Conservation (phyloP, 352 stramenopile genomes). For the Phytophthora megakarya region DNA sequence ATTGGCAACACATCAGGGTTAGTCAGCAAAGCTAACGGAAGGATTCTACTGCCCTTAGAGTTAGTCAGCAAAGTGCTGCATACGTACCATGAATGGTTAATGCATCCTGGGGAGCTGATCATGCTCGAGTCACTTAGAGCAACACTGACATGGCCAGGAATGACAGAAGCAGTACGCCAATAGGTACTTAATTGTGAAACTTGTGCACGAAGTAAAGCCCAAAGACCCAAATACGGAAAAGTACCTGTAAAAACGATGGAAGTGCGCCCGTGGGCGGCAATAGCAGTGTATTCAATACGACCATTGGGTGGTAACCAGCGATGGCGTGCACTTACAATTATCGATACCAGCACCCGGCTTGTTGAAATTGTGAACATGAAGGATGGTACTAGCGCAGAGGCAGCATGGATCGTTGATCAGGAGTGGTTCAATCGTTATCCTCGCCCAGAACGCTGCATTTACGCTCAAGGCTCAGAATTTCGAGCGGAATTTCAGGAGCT, state of each 20-base stretch:
- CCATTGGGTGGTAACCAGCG: background rate
- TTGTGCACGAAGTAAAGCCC: background rate
- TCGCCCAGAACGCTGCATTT: conserved; percentile 5
- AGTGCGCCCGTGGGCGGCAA: conserved; percentile 2
- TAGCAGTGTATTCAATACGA: background rate
- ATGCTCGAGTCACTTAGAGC: background rate
- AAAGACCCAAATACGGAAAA: background rate
- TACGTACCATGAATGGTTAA: conserved; percentile 3
- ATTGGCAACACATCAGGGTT: conserved; percentile 1
- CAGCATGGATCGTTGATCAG: conserved; percentile 5
- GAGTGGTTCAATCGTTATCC: conserved; percentile 12
- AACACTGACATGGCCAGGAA: background rate
- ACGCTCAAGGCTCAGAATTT: background rate
- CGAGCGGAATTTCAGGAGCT: background rate
- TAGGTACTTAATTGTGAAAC: background rate
- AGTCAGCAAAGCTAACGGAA: conserved; percentile 6
- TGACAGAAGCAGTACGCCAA: background rate
- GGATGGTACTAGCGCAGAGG: conserved; percentile 4
- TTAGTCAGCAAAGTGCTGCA: background rate
- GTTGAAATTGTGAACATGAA: background rate
- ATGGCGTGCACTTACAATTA: background rate
- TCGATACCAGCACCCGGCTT: conserved; percentile 1
- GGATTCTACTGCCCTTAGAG: background rate
- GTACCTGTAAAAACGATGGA: background rate
- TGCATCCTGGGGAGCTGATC: conserved; percentile 4